A percentile compares a stretch with the other conserved stretches of the same genome.
Conservation (phyloP, 257 asterid species). For the Anisodus acutangulus region DNA sequence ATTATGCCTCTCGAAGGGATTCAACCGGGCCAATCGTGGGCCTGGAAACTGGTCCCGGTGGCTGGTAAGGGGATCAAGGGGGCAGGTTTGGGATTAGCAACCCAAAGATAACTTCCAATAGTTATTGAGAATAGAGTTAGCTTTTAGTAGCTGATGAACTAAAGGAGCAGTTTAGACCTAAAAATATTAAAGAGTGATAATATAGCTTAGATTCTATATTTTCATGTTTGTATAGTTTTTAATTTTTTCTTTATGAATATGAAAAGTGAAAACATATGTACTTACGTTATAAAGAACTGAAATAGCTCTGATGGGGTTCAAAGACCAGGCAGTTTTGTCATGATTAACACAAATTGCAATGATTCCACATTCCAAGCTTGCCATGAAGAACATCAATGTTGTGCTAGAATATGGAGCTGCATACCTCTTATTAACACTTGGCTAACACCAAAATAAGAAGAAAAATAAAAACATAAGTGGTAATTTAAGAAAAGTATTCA, state of each 20-base stretch:
- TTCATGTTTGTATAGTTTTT: neutral
- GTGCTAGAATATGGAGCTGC: constrained; percentile 80
- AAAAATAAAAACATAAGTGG: neutral
- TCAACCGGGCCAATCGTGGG: too few relatives aligned
- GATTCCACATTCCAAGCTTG: constrained; percentile 67
- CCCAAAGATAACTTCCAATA: neutral
- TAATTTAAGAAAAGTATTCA: neutral
- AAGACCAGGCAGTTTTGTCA: constrained; percentile 64
- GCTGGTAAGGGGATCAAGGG: too few relatives aligned
- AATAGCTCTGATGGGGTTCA: constrained; percentile 59
- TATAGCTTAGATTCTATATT: neutral
- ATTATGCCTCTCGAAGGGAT: too few relatives aligned
- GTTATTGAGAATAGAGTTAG: too few relatives aligned
- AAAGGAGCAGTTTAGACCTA: neutral
- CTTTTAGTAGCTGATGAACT: neutral
- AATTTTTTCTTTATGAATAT: neutral
- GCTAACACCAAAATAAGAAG: constrained; percentile 36
- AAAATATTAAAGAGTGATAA: neutral
- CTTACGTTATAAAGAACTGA: constrained; percentile 70
- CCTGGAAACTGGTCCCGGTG: too few relatives aligned
- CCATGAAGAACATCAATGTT: constrained; percentile 73
- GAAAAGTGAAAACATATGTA: neutral
- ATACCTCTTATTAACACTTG: constrained; percentile 59
- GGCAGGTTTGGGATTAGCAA: too few relatives aligned
- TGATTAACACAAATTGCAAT: constrained; percentile 60